Percentiles rank a stretch among this genome's conserved stretches.
These are phyloP conservation scores for Coniochaeta sp. DNA, from an alignment of 2,329 filamentous ascomycete species.

Conservation along the genomic window DNA sequence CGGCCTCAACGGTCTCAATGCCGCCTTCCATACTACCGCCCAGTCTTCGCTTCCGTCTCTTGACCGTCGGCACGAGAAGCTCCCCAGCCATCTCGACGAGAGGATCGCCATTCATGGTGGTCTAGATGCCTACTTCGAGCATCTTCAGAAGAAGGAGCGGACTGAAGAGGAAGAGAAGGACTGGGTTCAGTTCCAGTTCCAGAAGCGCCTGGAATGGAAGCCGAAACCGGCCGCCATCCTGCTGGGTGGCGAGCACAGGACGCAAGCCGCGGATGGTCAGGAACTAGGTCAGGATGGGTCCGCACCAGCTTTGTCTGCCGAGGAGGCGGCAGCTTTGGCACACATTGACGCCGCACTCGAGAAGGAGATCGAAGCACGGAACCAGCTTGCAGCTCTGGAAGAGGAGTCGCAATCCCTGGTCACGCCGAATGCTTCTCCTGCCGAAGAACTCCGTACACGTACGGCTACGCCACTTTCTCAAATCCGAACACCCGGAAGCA, in stretches of 20 bases:
- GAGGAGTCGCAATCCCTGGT: conserved; percentile 33
- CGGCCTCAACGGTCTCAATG: conserved; percentile 60
- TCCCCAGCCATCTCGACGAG: conserved; percentile 35
- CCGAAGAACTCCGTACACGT: conserved; percentile 30
- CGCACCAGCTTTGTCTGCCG: conserved; percentile 2
- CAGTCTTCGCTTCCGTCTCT: conserved; percentile 41
- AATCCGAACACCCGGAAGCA: conserved; percentile 34
- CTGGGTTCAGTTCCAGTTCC: conserved; percentile 88
- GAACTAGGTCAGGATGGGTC: conserved; percentile 17
- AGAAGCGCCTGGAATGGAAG: conserved; percentile 86
- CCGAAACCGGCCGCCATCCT: conserved; percentile 47
- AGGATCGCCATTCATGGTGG: conserved; percentile 44
- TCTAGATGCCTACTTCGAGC: conserved; percentile 86
- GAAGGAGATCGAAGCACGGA: conserved; percentile 60
- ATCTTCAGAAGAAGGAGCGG: conserved; percentile 72
- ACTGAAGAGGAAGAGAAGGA: conserved; percentile 65
- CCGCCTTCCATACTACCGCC: conserved; percentile 61
- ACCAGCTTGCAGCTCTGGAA: conserved; percentile 34
- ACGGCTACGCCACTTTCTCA: conserved; percentile 34
- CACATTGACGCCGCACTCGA: conserved; percentile 81
- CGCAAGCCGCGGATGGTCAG: conserved; percentile 25
- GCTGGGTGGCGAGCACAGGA: conserved; percentile 30
- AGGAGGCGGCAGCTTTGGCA: conserved; percentile 44
- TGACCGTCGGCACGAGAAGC: conserved; percentile 49
- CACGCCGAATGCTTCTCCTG: conserved; percentile 26